Percentiles rank a stretch among this genome's conserved stretches.
phyloP scores from a whole-genome alignment of 495 filamentous ascomycete genomes.

The Trichoderma erinaceum region DNA sequence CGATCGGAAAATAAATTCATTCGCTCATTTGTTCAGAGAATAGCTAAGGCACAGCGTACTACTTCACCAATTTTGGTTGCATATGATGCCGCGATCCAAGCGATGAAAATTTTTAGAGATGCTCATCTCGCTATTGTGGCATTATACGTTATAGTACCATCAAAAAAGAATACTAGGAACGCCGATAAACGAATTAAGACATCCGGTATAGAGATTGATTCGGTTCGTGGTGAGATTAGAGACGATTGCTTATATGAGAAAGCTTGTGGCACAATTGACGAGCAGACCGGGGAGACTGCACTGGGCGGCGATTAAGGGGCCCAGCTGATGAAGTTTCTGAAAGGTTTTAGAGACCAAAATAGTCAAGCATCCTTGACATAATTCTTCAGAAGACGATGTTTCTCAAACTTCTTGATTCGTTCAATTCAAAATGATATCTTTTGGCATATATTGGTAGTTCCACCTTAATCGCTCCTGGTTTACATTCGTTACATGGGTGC shows the following conservation, averaged over 20 bases:
- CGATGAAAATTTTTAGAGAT: background rate
- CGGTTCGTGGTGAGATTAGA: background rate
- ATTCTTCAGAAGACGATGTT: background rate
- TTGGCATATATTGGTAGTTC: too few relatives aligned
- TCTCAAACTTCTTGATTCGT: background rate
- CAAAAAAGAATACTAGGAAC: background rate
- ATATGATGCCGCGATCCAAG: background rate
- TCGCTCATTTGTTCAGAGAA: background rate
- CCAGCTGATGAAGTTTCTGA: background rate
- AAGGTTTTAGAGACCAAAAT: background rate
- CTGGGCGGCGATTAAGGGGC: background rate
- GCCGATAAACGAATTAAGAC: background rate
- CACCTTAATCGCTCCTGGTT: too few relatives aligned
- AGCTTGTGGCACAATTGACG: background rate
- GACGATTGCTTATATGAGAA: background rate
- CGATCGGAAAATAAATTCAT: background rate
- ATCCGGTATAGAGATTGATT: background rate
- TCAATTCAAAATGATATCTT: background rate
- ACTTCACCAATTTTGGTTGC: background rate
- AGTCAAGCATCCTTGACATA: background rate
- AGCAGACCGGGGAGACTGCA: background rate
- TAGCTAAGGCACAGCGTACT: background rate
- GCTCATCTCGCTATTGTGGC: background rate
- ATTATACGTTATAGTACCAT: background rate
- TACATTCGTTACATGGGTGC: too few relatives aligned